Base-by-base conservation (phyloP, 164 flowering plant species). In the Amborella trichopoda region DNA sequence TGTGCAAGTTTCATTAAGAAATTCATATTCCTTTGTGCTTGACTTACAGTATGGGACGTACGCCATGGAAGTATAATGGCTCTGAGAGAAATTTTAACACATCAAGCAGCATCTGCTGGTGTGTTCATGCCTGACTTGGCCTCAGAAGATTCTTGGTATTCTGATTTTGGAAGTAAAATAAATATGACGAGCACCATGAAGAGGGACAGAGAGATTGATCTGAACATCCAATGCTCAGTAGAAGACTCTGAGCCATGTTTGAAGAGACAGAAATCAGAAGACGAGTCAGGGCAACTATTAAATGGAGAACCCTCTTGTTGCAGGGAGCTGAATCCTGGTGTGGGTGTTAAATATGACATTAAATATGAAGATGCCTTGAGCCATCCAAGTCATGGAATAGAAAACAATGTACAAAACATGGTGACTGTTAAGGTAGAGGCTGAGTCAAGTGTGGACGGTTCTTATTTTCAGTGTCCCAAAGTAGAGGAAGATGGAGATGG, bases 21-120 rank as follows among this genome's bases (percentile, higher is more conserved):
- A n/a, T n/a, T n/a, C n/a, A n/a, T n/a, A n/a, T n/a, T n/a, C n/a
- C n/a, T n/a, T n/a, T n/a, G n/a, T n/a, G n/a, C n/a, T n/a, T n/a
- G n/a, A 50, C 40, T 60, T 23, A 49, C 78, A 90, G 99, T 67
- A 37, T 93, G 99, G 99, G 99, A 93, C 73, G 70, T 85, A 43
- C 95, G 99, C 18, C 99, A 93, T 66, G 99, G 99, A 45, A 77
- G 99, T 62, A 69, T 81, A 21, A 88, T 88, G 97, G 95, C 94
- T 46, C 55, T 93, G 46, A 88, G 99, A 65, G 99, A 93, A 69
- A 76, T 93, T 59, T 62, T 93, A 44, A 68, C 85, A 5, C 80
- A 77, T 65, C 97, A 88, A 67, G 99, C 95, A 55, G 76, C 74
- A 49, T 79, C 76, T 61, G 94, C 87, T 55, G 97, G 89, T 43